A percentile compares a stretch with the other conserved stretches of the same genome.
Evolutionary conservation across 306 rosid species (phyloP).

Genomic region (Erythrophleum fordii): DNA sequence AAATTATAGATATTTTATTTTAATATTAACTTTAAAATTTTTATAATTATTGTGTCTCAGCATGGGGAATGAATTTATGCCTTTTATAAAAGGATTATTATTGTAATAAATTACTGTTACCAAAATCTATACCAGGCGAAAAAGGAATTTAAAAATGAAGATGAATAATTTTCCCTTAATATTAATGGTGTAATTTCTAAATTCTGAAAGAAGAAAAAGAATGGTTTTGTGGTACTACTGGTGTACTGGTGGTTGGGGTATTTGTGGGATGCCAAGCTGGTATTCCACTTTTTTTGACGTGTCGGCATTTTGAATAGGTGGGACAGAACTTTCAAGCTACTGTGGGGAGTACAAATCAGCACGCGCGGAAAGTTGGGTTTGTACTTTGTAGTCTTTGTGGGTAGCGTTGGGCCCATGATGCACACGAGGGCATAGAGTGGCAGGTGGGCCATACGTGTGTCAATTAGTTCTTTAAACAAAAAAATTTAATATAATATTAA

Average conservation of each 20-base stretch:
- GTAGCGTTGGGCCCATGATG: not conserved
- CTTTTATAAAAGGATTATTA: too few relatives aligned
- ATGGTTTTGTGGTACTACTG: not conserved
- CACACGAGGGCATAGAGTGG: not conserved
- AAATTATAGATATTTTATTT: too few relatives aligned
- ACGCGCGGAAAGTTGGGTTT: not conserved
- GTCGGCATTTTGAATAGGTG: not conserved
- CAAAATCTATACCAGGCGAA: too few relatives aligned
- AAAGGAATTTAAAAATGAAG: too few relatives aligned
- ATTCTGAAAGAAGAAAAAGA: not conserved
- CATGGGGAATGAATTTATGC: too few relatives aligned
- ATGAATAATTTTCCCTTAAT: too few relatives aligned
- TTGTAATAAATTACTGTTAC: too few relatives aligned
- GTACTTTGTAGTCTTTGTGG: too few relatives aligned
- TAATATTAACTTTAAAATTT: too few relatives aligned
- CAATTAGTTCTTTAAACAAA: not conserved
- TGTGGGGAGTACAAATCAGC: not conserved
- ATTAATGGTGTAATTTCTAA: not conserved
- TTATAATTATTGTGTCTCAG: too few relatives aligned
- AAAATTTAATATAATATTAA: too few relatives aligned
- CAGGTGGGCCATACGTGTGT: not conserved
- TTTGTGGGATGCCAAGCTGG: not conserved
- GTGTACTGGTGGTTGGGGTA: not conserved
- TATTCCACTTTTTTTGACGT: not conserved
- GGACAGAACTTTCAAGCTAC: not conserved